Evolutionary conservation across 441 rosid genomes (phyloP).

Genomic region (Erodium chrysanthum): DNA sequence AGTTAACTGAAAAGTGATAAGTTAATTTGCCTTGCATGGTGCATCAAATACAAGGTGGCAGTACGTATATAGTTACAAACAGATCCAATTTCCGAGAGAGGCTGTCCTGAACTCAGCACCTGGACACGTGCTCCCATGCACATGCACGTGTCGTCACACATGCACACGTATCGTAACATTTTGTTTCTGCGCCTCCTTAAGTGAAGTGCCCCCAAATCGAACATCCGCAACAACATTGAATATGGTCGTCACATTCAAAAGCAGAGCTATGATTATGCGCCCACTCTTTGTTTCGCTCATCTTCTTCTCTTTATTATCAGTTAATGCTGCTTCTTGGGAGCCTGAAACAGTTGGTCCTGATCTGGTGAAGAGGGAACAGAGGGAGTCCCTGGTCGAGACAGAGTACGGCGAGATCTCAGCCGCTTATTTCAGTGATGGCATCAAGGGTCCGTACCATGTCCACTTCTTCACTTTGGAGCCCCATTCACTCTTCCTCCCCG

Average conservation of each 20-base stretch:
- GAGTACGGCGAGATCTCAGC: constrained; percentile 15
- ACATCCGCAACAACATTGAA: background rate
- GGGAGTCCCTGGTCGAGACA: constrained; percentile 4
- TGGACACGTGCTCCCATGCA: background rate
- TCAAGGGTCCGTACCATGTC: constrained; percentile 1
- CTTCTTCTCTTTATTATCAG: background rate
- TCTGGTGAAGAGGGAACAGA: constrained; percentile 12
- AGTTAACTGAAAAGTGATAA: no score
- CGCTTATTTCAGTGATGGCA: background rate
- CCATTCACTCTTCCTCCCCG: constrained; percentile 12
- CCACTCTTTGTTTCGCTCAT: background rate
- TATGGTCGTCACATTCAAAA: background rate
- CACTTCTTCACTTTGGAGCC: constrained; percentile 14
- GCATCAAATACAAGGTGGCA: no score
- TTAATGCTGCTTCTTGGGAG: background rate
- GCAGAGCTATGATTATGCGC: background rate
- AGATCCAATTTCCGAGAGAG: background rate
- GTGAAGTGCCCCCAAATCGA: background rate
- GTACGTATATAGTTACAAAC: background rate
- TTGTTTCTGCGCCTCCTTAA: background rate
- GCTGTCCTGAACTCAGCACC: background rate
- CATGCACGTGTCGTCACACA: no score
- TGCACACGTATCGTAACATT: background rate
- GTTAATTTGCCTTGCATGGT: no score
- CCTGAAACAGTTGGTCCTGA: background rate